These are phyloP conservation scores for Collybia nuda DNA, from an alignment of 768 basidiomycete genomes.

Conservation along the genomic window DNA sequence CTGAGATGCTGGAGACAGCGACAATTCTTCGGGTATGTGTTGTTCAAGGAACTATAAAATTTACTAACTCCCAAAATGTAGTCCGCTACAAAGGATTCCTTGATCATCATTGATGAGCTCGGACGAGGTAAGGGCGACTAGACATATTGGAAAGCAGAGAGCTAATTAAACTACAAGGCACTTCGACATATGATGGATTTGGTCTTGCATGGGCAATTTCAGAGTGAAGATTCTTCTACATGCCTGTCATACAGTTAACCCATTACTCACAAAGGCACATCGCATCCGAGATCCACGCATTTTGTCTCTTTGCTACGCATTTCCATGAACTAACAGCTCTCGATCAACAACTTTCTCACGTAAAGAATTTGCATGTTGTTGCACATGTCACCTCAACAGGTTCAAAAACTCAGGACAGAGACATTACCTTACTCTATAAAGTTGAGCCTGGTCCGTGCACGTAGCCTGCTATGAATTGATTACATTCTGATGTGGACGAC, in stretches of 20 bases:
- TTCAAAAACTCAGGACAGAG: constrained; percentile 59
- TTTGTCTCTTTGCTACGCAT: constrained; percentile 96
- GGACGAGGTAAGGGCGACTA: constrained; percentile 62
- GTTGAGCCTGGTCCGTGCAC: constrained; percentile 77
- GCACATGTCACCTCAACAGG: constrained; percentile 88
- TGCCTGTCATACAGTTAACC: neutral
- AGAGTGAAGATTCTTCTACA: constrained; percentile 58
- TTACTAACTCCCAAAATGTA: constrained; percentile 23
- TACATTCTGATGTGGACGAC: constrained; percentile 1
- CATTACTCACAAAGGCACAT: constrained; percentile 63
- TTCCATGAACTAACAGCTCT: constrained; percentile 96
- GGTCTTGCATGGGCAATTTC: constrained; percentile 99
- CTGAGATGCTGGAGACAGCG: constrained; percentile 98
- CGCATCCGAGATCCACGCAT: constrained; percentile 87
- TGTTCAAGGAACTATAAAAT: neutral
- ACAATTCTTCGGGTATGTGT: constrained; percentile 79
- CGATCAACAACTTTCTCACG: constrained; percentile 81
- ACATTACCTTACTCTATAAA: constrained; percentile 93
- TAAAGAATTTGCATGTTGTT: constrained; percentile 94
- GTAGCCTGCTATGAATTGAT: neutral
- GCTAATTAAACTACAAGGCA: constrained; percentile 48
- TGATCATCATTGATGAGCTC: constrained; percentile 97
- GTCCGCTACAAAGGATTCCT: constrained; percentile 89
- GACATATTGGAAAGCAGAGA: neutral
- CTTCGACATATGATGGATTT: constrained; percentile 97